Percentiles rank a stretch among this genome's conserved stretches.
phyloP scores from a whole-genome alignment of 2,329 filamentous ascomycete species.

The Colletotrichum coccodes region DNA sequence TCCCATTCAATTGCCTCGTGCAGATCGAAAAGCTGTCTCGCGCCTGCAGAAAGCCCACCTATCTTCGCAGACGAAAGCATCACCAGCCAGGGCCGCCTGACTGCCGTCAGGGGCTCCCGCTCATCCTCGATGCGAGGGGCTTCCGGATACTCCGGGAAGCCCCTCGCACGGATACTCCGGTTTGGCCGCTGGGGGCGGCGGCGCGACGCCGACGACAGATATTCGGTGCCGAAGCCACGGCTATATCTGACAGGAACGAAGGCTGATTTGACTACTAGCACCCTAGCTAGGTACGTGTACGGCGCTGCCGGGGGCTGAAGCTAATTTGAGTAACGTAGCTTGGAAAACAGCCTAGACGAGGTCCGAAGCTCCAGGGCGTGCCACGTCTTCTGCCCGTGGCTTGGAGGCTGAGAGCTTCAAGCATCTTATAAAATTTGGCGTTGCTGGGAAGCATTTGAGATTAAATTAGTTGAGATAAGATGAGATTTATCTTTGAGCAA shows the following conservation, averaged over 20 bases:
- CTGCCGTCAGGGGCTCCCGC: neutral
- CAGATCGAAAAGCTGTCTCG: neutral
- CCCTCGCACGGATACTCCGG: no score
- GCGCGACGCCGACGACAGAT: neutral
- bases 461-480: neutral
- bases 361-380: neutral
- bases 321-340: neutral
- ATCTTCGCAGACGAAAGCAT: neutral
- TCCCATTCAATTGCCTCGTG: neutral
- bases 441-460: neutral
- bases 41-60: neutral
- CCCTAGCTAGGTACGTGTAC: neutral
- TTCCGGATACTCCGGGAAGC: neutral
- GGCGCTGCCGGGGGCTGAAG: neutral
- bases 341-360: neutral
- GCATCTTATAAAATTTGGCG: neutral
- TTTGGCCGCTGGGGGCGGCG: no score
- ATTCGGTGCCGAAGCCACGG: no score
- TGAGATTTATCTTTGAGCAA: neutral
- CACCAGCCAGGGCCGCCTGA: neutral
- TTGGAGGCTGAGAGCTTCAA: neutral
- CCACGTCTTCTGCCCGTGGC: neutral
- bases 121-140: neutral
- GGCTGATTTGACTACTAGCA: neutral
- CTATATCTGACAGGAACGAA: neutral